Evolutionary conservation across 169 alveolate species (phyloP), one percentile per base, ranked within the genome.

Genomic region (Plasmodium vivax): DNA sequence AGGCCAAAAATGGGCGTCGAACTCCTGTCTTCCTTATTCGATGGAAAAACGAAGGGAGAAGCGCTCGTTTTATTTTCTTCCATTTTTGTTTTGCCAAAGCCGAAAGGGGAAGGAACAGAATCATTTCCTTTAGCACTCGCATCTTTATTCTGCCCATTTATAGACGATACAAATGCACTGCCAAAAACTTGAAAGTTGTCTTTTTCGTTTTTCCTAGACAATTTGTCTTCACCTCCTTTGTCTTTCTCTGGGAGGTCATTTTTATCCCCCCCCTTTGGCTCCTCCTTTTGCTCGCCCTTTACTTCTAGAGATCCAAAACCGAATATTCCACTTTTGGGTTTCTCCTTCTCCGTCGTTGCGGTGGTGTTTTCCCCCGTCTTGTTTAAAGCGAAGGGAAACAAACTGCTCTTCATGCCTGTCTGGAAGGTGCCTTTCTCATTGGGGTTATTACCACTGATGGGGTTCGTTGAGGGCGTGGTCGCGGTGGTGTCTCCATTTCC

Each of bases 1-100:
- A 75, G 23, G 23, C 83, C 83, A 75, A 75, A 75, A 75, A 75
- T 36, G 45, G 83, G 83, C 10, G 56, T 75, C 38, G 83, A 14
- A 34, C 12, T 75, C 8, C 56, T 75, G 36, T 75, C 56, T 34
- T 75, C 83, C 3, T 75, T 68, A 68, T 68, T 68, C 77, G 32
- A 19, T 68, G 12, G n/a, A n/a, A 30, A 68, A 0, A 2, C 2
- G 5, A 68, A 68, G 77, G 77, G 7, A 68, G 38, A 68, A 0
- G 38, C 8, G 38, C 7, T 27, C 14, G 43, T 68, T 30, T 68
- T 68, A 9, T 68, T 68, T 68, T 68, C 77, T 27, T 68, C 77
- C 16, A 23, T 30, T 5, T 68, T 68, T 68, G 32, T 23, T 1
- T 68, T 68, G 3, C 77, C 77, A 68, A 68, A 68, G 0, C 38